These are phyloP conservation scores for Glycine latifolia DNA, from an alignment of 306 rosid species.

Conservation along the genomic window DNA sequence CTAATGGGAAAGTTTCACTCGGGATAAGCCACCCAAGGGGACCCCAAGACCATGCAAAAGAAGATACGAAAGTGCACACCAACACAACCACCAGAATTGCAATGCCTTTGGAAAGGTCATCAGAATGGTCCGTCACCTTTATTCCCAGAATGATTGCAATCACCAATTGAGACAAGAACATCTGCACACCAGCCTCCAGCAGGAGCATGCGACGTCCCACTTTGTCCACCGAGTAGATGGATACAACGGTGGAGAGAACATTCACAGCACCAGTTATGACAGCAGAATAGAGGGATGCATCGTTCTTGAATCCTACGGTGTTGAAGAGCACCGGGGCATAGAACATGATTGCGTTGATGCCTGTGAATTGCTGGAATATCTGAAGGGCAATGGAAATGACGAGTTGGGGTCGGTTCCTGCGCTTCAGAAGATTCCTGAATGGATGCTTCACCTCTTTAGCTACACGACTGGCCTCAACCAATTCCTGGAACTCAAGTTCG, in stretches of 20 bases:
- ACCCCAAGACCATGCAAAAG: constrained; percentile 98
- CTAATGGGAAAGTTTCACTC: constrained; percentile 83
- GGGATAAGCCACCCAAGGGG: constrained; percentile 94
- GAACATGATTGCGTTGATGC: constrained; percentile 94
- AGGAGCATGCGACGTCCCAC: constrained; percentile 77
- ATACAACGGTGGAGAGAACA: constrained; percentile 72
- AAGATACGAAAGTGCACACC: constrained; percentile 78
- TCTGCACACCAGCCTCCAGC: constrained; percentile 88
- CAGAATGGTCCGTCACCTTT: constrained; percentile 59
- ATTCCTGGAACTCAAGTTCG: constrained; percentile 81
- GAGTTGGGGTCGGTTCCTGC: constrained; percentile 81
- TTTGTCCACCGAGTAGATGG: constrained; percentile 83
- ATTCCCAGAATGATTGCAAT: constrained; percentile 71
- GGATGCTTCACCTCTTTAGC: constrained; percentile 85
- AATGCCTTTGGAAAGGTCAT: constrained; percentile 51
- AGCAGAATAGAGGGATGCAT: constrained; percentile 84
- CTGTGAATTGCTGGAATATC: constrained; percentile 91
- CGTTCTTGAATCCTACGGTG: constrained; percentile 76
- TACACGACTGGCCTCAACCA: constrained; percentile 80
- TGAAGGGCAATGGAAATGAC: constrained; percentile 82
- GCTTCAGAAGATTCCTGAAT: constrained; percentile 74
- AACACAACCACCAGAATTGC: constrained; percentile 70
- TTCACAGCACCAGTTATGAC: constrained; percentile 92
- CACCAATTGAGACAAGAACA: constrained; percentile 76
- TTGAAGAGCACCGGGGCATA: constrained; percentile 81